Conservation (phyloP, 345 rosid genomes). For the Diplotaxis tenuifolia region DNA sequence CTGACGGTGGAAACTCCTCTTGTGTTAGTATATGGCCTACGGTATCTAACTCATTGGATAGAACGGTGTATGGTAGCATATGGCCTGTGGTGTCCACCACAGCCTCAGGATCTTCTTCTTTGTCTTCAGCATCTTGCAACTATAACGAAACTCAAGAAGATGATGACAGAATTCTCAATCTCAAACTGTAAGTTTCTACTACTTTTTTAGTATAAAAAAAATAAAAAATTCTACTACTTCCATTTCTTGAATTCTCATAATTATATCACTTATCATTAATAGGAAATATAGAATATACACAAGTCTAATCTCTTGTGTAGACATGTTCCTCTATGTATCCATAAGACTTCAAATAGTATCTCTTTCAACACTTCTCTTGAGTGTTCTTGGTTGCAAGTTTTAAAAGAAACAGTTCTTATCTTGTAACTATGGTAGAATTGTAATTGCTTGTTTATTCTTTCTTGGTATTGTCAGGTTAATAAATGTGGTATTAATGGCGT, state of each 20-base stretch:
- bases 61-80: conserved; percentile 1
- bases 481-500: conserved; percentile 21
- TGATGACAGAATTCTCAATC: conserved; percentile 48
- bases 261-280: not conserved
- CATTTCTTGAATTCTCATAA: too few species aligned
- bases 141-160: conserved; percentile 35
- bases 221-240: too few species aligned
- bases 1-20: conserved; percentile 23
- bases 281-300: not conserved
- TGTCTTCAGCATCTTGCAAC: conserved; percentile 27
- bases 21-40: conserved; percentile 5
- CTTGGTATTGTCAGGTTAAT: not conserved
- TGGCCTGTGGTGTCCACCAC: conserved; percentile 12
- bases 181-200: conserved; percentile 57
- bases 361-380: too few species aligned
- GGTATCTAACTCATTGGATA: conserved; percentile 16
- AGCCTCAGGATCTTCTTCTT: conserved; percentile 7
- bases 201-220: too few species aligned
- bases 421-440: not conserved
- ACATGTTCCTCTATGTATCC: not conserved
- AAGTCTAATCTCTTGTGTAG: not conserved
- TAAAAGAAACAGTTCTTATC: not conserved
- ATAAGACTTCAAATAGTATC: not conserved
- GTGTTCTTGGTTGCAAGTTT: not conserved
- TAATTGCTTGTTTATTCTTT: not conserved